Conservation (phyloP, 2,329 filamentous ascomycete species). For the Aureobasidium sp. region DNA sequence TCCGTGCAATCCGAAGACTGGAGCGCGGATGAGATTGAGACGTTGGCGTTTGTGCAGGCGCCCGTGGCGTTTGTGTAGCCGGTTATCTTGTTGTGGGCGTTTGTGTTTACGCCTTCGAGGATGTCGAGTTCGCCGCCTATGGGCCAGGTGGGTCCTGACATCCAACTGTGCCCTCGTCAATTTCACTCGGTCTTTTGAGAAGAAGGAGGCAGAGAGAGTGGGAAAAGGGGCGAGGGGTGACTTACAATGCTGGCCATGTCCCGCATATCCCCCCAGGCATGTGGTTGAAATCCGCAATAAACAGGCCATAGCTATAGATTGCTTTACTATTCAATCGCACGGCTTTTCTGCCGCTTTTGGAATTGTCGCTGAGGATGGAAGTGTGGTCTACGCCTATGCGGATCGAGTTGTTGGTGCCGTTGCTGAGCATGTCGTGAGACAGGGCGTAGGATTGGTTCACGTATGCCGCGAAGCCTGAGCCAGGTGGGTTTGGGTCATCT, state of each 20-base stretch:
- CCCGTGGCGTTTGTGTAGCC: background rate
- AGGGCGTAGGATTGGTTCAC: background rate
- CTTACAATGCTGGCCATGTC: slow-evolving; percentile 38
- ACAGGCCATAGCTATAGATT: slow-evolving; percentile 37
- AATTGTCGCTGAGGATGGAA: background rate
- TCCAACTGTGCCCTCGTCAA: background rate
- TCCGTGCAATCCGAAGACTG: background rate
- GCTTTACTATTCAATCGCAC: slow-evolving; percentile 39
- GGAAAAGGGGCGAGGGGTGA: background rate
- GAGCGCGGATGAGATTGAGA: background rate
- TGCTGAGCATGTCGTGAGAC: background rate
- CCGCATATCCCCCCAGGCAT: slow-evolving; percentile 42
- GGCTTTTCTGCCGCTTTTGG: slow-evolving; percentile 16
- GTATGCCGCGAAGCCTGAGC: background rate
- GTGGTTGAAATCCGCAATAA: slow-evolving; percentile 41
- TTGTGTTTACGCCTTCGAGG: background rate
- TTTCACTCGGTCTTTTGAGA: background rate
- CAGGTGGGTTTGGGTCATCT: background rate
- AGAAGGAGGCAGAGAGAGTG: background rate
- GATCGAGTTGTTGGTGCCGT: background rate
- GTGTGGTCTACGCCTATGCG: background rate
- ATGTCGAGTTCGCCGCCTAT: slow-evolving; percentile 1
- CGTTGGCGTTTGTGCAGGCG: background rate
- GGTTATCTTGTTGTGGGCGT: background rate
- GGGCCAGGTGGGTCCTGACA: background rate